phyloP scores from a whole-genome alignment of 2,329 filamentous ascomycete species.

The Epichloe sylvatica region DNA sequence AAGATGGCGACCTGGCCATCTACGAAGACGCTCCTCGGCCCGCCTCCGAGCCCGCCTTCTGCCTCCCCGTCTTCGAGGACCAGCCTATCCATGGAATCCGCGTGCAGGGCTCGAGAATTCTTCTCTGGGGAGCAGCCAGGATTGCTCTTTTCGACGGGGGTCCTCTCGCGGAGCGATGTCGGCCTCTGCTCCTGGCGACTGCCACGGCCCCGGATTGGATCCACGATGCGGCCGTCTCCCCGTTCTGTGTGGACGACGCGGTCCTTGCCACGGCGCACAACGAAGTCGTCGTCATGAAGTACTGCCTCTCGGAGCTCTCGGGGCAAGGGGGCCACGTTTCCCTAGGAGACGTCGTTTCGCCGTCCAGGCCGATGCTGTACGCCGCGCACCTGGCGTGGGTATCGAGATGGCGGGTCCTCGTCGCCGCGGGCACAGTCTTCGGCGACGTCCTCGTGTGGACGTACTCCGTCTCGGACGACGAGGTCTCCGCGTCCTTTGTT shows the following conservation, averaged over 20 bases:
- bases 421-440: slow-evolving; percentile 85
- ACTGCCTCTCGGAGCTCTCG: slow-evolving; percentile 15
- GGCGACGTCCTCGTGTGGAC: slow-evolving; percentile 90
- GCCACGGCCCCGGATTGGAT: slow-evolving; percentile 59
- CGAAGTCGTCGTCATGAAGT: slow-evolving; percentile 45
- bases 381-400: slow-evolving; percentile 62
- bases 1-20: slow-evolving; percentile 44
- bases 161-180: slow-evolving; percentile 8
- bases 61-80: slow-evolving; percentile 43
- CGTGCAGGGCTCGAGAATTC: slow-evolving; percentile 20
- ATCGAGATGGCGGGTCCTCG: slow-evolving; percentile 44
- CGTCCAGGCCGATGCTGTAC: slow-evolving; percentile 75
- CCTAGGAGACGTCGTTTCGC: slow-evolving; percentile 37
- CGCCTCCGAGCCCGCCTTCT: slow-evolving; percentile 19
- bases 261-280: slow-evolving; percentile 79
- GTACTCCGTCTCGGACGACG: slow-evolving; percentile 29
- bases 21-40: slow-evolving; percentile 27
- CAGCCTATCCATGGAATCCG: slow-evolving; percentile 63
- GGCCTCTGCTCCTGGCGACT: slow-evolving; percentile 7
- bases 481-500: slow-evolving; percentile 30
- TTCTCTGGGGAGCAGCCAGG: slow-evolving; percentile 59
- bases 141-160: slow-evolving; percentile 28
- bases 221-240: slow-evolving; percentile 48
- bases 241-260: slow-evolving; percentile 27
- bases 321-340: slow-evolving; percentile 22